These are phyloP conservation scores for Brassica balearica DNA, from an alignment of 441 rosid genomes.

Conservation along the genomic window DNA sequence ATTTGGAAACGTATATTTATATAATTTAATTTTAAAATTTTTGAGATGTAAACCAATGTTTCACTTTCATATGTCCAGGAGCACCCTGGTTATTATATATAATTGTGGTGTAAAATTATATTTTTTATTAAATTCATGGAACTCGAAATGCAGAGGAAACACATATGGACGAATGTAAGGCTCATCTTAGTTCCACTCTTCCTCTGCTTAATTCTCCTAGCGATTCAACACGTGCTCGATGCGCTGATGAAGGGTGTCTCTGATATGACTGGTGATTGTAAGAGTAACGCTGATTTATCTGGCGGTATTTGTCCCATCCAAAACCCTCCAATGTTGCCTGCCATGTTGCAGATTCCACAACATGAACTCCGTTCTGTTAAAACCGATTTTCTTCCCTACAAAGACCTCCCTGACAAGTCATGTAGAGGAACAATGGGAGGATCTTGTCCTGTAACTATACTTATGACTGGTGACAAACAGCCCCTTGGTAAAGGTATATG, in stretches of 20 bases:
- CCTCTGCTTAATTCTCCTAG: slow-evolving; percentile 66
- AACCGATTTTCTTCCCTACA: slow-evolving; percentile 43
- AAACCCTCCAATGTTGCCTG: slow-evolving; percentile 76
- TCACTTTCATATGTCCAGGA: too few relatives aligned
- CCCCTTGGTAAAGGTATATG: slow-evolving; percentile 68
- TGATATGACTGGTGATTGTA: slow-evolving; percentile 45
- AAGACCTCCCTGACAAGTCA: slow-evolving; percentile 75
- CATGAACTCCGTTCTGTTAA: slow-evolving; percentile 72
- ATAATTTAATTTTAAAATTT: too few relatives aligned
- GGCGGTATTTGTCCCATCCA: slow-evolving; percentile 54
- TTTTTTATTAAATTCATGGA: neutral
- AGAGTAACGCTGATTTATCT: slow-evolving; percentile 37
- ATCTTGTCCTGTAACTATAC: slow-evolving; percentile 75
- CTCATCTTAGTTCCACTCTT: slow-evolving; percentile 71
- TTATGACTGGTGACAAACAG: slow-evolving; percentile 69
- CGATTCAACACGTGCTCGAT: slow-evolving; percentile 59
- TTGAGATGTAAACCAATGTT: too few relatives aligned
- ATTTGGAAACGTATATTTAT: too few relatives aligned
- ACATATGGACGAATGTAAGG: slow-evolving; percentile 68
- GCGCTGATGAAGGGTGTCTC: slow-evolving; percentile 37
- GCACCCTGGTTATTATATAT: too few relatives aligned
- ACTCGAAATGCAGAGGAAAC: slow-evolving; percentile 67
- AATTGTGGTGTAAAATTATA: too few relatives aligned
- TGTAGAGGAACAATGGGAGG: slow-evolving; percentile 60
- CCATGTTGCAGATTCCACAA: slow-evolving; percentile 75